Conservation (phyloP, 1,284 basidiomycete species). For the Malassezia sp. region DNA sequence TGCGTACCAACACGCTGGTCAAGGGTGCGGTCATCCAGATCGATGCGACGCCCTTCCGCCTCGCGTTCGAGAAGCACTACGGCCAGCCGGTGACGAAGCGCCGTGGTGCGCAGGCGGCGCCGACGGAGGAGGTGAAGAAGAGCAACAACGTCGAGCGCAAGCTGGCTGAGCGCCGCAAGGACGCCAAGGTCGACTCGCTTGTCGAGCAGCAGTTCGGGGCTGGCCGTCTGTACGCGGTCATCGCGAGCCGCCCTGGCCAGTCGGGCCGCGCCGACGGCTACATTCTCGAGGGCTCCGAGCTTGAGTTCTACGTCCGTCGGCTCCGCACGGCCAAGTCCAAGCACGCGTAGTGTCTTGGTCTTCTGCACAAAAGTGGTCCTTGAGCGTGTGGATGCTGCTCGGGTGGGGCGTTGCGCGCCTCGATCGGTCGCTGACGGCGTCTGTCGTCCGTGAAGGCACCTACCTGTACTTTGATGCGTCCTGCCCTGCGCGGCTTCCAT, state of each 20-base stretch:
- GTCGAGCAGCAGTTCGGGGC: conserved; percentile 47
- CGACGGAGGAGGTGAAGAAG: conserved; percentile 38
- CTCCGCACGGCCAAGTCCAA: conserved; percentile 36
- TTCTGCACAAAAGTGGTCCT: conserved; percentile 15
- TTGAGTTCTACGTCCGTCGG: conserved; percentile 45
- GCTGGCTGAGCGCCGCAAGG: conserved; percentile 37
- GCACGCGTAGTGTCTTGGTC: conserved; percentile 19
- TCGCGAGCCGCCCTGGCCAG: conserved; percentile 43
- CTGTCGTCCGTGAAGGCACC: too few relatives aligned
- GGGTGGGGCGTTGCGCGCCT: too few relatives aligned
- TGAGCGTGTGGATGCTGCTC: conserved; percentile 8
- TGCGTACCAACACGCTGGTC: conserved; percentile 47
- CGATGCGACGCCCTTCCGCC: conserved; percentile 46
- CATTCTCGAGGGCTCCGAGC: conserved; percentile 46
- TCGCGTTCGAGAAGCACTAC: conserved; percentile 47
- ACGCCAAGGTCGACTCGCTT: conserved; percentile 39
- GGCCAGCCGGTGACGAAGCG: conserved; percentile 45
- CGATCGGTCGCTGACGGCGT: too few relatives aligned
- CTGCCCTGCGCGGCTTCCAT: too few relatives aligned
- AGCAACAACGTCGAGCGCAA: conserved; percentile 32
- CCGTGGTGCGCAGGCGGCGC: conserved; percentile 30
- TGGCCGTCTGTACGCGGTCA: conserved; percentile 44
- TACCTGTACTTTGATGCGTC: too few relatives aligned
- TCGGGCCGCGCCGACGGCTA: conserved; percentile 43
- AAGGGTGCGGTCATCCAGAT: conserved; percentile 46